phyloP scores from a whole-genome alignment of 352 stramenopile species.

The Phytophthora lateralis region DNA sequence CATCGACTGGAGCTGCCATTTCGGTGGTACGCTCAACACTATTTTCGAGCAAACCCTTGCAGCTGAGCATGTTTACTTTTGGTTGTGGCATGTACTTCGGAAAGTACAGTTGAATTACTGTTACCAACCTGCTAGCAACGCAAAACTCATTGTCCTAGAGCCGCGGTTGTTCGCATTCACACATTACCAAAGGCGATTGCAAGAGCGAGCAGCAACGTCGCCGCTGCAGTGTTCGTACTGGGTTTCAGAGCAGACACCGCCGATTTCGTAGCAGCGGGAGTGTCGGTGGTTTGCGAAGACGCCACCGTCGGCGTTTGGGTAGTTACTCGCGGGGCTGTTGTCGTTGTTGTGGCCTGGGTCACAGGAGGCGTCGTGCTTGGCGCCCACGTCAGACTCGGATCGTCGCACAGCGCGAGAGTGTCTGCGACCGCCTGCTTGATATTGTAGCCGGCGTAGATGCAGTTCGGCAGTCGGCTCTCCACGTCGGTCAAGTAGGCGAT shows the following conservation, averaged over 20 bases:
- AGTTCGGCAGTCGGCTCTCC: constrained; percentile 13
- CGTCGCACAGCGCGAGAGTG: constrained; percentile 8
- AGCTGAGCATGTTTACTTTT: no score
- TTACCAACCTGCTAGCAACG: neutral
- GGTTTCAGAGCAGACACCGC: neutral
- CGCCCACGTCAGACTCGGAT: constrained; percentile 7
- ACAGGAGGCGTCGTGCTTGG: constrained; percentile 1
- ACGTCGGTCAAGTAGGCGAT: constrained; percentile 14
- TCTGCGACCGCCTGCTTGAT: constrained; percentile 16
- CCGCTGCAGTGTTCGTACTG: neutral
- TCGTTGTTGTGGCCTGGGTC: neutral
- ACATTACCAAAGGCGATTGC: neutral
- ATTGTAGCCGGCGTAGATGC: constrained; percentile 20
- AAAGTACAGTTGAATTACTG: neutral
- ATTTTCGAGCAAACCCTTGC: no score
- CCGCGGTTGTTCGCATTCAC: neutral
- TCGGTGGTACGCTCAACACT: no score
- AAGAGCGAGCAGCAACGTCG: neutral
- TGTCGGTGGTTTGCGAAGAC: constrained; percentile 5
- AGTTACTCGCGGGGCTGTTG: constrained; percentile 1
- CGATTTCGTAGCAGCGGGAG: neutral
- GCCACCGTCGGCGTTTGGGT: constrained; percentile 1
- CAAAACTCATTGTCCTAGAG: neutral
- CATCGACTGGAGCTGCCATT: no score
- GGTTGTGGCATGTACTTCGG: no score